Percentiles rank a stretch among this genome's conserved stretches.
phyloP scores from a whole-genome alignment of 2,329 filamentous ascomycete species.

The Penicillium nordicum region DNA sequence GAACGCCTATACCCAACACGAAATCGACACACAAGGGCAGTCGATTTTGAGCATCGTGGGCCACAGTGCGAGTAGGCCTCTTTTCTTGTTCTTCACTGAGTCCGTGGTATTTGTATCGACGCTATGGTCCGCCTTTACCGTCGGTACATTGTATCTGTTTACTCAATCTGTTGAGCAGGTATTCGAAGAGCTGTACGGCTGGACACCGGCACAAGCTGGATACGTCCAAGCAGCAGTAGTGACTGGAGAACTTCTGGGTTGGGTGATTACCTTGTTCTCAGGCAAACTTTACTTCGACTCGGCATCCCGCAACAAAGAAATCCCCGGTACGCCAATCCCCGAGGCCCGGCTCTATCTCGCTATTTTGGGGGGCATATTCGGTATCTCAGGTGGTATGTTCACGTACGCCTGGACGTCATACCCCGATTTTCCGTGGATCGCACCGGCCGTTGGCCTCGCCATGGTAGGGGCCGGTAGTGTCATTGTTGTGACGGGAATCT shows the following conservation, averaged over 20 bases:
- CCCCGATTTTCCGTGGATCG: slow-evolving; percentile 34
- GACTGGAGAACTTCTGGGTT: slow-evolving; percentile 42
- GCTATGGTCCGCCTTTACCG: slow-evolving; percentile 45
- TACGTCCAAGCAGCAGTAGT: slow-evolving; percentile 43
- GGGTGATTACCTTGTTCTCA: slow-evolving; percentile 33
- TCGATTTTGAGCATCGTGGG: slow-evolving; percentile 27
- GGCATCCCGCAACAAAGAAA: slow-evolving; percentile 38
- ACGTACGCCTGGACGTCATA: slow-evolving; percentile 38
- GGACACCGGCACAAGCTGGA: slow-evolving; percentile 32
- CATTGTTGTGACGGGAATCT: slow-evolving; percentile 45
- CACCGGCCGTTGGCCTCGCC: slow-evolving; percentile 31
- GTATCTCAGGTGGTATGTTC: slow-evolving; percentile 38
- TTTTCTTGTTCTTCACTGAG: slow-evolving; percentile 41
- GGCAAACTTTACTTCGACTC: slow-evolving; percentile 29
- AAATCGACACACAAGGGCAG: slow-evolving; percentile 35
- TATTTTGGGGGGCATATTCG: slow-evolving; percentile 33
- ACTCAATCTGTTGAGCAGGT: slow-evolving; percentile 44
- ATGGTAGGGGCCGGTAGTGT: slow-evolving; percentile 43
- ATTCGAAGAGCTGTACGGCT: slow-evolving; percentile 34
- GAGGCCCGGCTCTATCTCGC: slow-evolving; percentile 45
- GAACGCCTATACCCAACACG: slow-evolving; percentile 28
- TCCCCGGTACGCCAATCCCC: slow-evolving; percentile 41
- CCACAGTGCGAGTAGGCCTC: slow-evolving; percentile 37
- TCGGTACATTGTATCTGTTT: slow-evolving; percentile 45
- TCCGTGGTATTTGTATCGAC: slow-evolving; percentile 44